Base-by-base conservation (phyloP, 345 rosid species). In the Rhodamnia rubescens region DNA sequence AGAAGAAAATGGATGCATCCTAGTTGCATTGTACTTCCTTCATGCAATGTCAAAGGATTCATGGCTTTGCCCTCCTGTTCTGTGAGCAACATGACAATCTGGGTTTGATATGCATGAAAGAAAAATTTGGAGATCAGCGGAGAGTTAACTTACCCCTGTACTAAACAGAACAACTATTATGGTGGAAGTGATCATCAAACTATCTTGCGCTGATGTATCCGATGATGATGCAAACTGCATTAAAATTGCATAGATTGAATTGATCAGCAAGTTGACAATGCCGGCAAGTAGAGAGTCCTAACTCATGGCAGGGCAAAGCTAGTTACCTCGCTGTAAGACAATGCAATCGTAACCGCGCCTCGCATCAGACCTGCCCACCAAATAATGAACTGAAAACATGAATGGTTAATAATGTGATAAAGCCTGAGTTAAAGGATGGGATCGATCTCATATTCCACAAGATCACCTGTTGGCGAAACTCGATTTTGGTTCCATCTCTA, bases 341-440 rank as follows among this genome's bases (percentile, higher is more conserved):
- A 85, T 47, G 98, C 98, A 85, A 92, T 89, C 1, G 98, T 92
- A 42, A 94, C 94, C 18, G 98, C 96, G 74, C 98, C 96, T 93
- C 98, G 90, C 93, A 93, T 90, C 18, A 94, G 89, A 86, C 96
- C 98, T 54, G 98, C 96, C 94, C 96, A 94, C 98, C 96, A 93
- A 89, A 92, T 92, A 82, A 92, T 89, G 85, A 93, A 92, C 98
- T 94, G 92, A 85, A 64, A 50, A 85, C 75, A 64, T 26, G 57
- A 55, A 44, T 27, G 53, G 85, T 58, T 44, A 64, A 40, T 40
- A 29, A 69, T 16, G 52, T 20, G n/a, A 64, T 11, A 47, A 84
- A 58, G 20, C 36, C 26, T 29, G 44, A 61, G 27, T 11, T 53
- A 56, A 15, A 51, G 22, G 84, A 82, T 56, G 14, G 8, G 74